Evolutionary conservation across 176 grass and related monocot genomes (phyloP), one percentile per base, ranked within the genome.

Genomic region (Olyra latifolia): DNA sequence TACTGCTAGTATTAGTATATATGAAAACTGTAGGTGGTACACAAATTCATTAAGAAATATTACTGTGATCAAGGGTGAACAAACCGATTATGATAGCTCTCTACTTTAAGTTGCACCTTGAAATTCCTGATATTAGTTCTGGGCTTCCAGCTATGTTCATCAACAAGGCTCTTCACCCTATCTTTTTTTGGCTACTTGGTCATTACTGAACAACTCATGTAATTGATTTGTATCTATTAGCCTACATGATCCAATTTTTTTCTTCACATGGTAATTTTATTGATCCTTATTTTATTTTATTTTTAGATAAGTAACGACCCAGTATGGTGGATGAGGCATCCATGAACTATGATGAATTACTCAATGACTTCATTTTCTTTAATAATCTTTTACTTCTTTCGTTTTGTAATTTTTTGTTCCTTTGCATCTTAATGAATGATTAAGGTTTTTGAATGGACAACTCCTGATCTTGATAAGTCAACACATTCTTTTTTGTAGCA

Each of bases 101-200:
- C 53, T 77, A 61, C 8, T 62, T 68, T 38, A 35, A 50, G 63
- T 38, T 85, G 27, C 62, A 69, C 43, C 14, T 70, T 28, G 30
- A 78, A 69, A 59, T 84, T 60, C n/a, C 41, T 68, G 53, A 61
- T 77, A 73, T 20, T 69, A 69, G 32, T 66, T 41, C 22, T 80
- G 13, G 28, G n/a, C 66, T 69, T 62, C 19, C 41, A 72, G 30
- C 32, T 66, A 85, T 78, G 35, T 77, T 50, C 32, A 10, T 43
- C 9, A 78, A 30, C 56, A 66, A 72, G 49, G 2, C 39, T 77
- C 0, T 8, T 77, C 7, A 7, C 27, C 24, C 10, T 55, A 66
- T 66, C 27, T 56, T 13, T 50, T 27, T 77, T 23, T 40, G 35
- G 52, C 63, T 56, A 43, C 62, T 56, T 2, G 32, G 1, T 35